A percentile compares a stretch with the other conserved stretches of the same genome.
Conservation (phyloP, 2,329 filamentous ascomycete genomes). For the Colletotrichum viniferum region DNA sequence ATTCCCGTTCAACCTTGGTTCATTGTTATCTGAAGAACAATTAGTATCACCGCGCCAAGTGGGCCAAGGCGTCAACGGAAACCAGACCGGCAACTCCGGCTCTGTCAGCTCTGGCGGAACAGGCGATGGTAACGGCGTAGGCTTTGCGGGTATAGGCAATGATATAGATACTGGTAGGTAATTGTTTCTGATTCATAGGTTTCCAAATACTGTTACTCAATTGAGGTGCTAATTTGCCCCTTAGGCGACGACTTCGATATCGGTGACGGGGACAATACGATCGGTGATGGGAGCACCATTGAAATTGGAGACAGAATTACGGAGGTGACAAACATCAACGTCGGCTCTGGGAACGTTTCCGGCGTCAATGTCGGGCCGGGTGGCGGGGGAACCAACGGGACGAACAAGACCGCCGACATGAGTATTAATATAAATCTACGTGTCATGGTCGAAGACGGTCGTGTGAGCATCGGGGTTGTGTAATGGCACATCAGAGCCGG, state of each 20-base stretch:
- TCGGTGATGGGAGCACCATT: neutral
- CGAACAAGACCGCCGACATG: neutral
- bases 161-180: neutral
- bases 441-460: neutral
- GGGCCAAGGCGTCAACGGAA: neutral
- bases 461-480: neutral
- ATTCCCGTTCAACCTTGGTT: neutral
- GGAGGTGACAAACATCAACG: neutral
- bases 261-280: neutral
- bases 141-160: neutral
- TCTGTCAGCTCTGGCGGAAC: neutral
- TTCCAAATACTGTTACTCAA: neutral
- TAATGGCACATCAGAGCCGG: neutral
- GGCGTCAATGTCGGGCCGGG: neutral
- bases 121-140: neutral
- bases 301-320: neutral
- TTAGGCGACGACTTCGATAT: neutral
- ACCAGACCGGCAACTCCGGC: neutral
- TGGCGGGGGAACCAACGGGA: neutral
- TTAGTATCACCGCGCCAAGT: neutral
- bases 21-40: neutral
- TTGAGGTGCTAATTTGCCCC: neutral
- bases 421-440: neutral
- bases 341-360: neutral
- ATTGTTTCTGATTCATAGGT: rapidly evolving